Percentiles rank a stretch among this genome's conserved stretches.
These are phyloP conservation scores for Colletotrichum sp. DNA, from an alignment of 2,329 filamentous ascomycete genomes.

Conservation along the genomic window DNA sequence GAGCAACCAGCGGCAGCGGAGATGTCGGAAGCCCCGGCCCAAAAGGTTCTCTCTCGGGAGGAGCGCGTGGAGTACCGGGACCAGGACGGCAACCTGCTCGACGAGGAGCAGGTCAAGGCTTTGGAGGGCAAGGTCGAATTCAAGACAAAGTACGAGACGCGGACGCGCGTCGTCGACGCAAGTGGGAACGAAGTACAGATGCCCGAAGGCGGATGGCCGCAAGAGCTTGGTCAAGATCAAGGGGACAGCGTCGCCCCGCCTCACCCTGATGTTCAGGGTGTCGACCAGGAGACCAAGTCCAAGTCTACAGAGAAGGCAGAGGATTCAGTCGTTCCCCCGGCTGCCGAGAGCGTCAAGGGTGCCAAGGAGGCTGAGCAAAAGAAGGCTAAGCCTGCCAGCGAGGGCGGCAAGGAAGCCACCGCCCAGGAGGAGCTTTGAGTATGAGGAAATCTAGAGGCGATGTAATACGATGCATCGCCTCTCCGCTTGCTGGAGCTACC, in stretches of 20 bases:
- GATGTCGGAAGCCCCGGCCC: conserved; percentile 56
- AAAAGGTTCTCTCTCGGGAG: conserved; percentile 63
- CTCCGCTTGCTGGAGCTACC: not conserved
- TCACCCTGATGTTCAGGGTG: conserved; percentile 66
- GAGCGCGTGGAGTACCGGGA: conserved; percentile 94
- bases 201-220: conserved; percentile 44
- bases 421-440: conserved; percentile 41
- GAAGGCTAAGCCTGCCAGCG: conserved; percentile 67
- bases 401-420: conserved; percentile 62
- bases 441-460: not conserved
- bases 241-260: conserved; percentile 57
- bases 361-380: conserved; percentile 62
- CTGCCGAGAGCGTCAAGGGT: conserved; percentile 59
- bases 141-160: conserved; percentile 94
- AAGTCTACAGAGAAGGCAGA: conserved; percentile 43
- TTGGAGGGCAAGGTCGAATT: conserved; percentile 95
- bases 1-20: conserved; percentile 32
- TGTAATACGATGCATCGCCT: not conserved
- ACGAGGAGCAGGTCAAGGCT: conserved; percentile 81
- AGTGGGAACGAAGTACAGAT: conserved; percentile 76
- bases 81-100: conserved; percentile 87
- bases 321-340: conserved; percentile 43
- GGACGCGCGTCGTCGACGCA: conserved; percentile 82
- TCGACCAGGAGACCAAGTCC: conserved; percentile 63
- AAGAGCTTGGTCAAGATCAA: conserved; percentile 28